Evolutionary conservation across 169 alveolate genomes (phyloP).

Genomic region (Prorocentrum cordatum): DNA sequence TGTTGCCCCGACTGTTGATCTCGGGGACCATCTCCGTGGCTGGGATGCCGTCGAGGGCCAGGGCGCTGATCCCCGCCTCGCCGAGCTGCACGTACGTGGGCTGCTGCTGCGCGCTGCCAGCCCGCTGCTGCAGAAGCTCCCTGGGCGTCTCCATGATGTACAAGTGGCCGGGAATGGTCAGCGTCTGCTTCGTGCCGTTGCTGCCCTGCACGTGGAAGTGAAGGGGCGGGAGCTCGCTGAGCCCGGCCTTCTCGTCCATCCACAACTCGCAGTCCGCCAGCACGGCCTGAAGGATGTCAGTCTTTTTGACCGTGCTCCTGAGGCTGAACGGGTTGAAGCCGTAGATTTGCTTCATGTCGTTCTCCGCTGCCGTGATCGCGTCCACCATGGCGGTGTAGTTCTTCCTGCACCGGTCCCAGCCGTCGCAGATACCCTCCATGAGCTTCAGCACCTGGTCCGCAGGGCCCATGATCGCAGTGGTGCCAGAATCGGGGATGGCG

Average conservation of each 20-base stretch:
- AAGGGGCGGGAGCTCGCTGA: constrained; percentile 20
- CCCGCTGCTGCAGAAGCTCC: too few relatives aligned
- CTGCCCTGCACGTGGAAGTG: neutral
- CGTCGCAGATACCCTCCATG: neutral
- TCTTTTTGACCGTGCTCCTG: too few relatives aligned
- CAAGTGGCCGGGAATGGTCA: constrained; percentile 20
- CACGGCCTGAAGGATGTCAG: neutral
- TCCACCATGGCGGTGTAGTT: neutral
- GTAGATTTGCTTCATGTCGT: too few relatives aligned
- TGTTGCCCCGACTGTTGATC: too few relatives aligned
- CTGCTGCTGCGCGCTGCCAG: too few relatives aligned
- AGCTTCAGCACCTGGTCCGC: neutral
- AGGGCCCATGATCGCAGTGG: constrained; percentile 30
- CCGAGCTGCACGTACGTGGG: too few relatives aligned
- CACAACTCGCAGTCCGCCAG: constrained; percentile 9
- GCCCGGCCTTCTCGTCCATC: constrained; percentile 15
- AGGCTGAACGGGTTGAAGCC: neutral
- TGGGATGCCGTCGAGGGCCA: neutral
- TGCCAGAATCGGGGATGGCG: constrained; percentile 44
- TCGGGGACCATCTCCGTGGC: too few relatives aligned
- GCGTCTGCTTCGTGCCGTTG: neutral
- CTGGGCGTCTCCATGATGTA: too few relatives aligned
- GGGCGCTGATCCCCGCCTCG: too few relatives aligned
- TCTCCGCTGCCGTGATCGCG: neutral
- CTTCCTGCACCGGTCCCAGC: constrained; percentile 19